Evolutionary conservation across 805 yeast genomes (phyloP).

Genomic region (Blastobotrys muscicola): DNA sequence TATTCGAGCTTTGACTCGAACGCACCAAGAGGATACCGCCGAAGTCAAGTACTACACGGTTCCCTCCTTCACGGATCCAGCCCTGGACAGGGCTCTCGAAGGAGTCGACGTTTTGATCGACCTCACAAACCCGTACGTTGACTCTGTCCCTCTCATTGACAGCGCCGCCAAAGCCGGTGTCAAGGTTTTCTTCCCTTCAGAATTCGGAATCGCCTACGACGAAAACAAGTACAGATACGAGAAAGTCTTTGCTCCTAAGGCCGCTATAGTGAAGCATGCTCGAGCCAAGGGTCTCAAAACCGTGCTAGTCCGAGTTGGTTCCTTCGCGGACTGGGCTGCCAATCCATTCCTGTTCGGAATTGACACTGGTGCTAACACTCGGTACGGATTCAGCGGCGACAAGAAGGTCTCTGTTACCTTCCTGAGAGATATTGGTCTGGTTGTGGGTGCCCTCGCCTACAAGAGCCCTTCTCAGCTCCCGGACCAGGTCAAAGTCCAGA

Average conservation of each 20-base stretch:
- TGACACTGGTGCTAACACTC: neutral
- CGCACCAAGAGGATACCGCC: conserved; percentile 21
- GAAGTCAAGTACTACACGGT: conserved; percentile 33
- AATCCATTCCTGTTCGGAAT: conserved; percentile 1
- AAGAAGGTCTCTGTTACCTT: conserved; percentile 2
- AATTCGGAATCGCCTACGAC: conserved; percentile 34
- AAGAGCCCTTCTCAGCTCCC: conserved; percentile 3
- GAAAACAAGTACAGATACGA: no score
- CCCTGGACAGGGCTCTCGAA: conserved; percentile 26
- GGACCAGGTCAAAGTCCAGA: neutral
- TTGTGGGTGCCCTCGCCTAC: neutral
- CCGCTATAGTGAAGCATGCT: conserved; percentile 1
- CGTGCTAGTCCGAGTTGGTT: neutral
- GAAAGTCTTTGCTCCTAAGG: neutral
- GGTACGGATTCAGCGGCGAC: neutral
- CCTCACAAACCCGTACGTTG: conserved; percentile 20
- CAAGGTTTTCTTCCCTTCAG: conserved; percentile 47
- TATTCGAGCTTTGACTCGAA: conserved; percentile 41
- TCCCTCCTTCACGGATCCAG: conserved; percentile 23
- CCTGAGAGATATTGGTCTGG: conserved; percentile 2
- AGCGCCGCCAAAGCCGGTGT: conserved; percentile 35
- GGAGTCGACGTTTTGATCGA: conserved; percentile 44
- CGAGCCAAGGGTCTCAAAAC: conserved; percentile 1
- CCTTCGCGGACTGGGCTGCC: conserved; percentile 5
- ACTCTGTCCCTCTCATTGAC: conserved; percentile 24